phyloP scores from a whole-genome alignment of 768 basidiomycete species.

The Pulveroboletus sp. region DNA sequence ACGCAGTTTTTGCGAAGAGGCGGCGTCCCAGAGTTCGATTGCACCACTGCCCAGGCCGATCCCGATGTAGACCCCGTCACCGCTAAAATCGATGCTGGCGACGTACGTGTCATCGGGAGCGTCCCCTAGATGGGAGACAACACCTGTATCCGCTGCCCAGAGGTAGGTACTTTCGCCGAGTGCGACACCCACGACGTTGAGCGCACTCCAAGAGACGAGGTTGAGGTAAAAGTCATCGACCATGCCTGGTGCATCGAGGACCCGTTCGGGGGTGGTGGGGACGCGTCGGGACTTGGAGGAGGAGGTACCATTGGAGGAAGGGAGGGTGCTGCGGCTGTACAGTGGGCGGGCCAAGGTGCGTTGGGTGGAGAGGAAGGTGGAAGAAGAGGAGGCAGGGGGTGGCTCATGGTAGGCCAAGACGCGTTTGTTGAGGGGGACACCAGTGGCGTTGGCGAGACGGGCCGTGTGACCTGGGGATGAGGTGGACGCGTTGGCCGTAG shows the following conservation, averaged over 20 bases:
- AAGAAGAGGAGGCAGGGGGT: conserved; percentile 74
- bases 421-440: conserved; percentile 71
- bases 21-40: conserved; percentile 94
- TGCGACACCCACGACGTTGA: conserved; percentile 86
- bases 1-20: conserved; percentile 69
- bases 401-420: conserved; percentile 87
- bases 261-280: conserved; percentile 83
- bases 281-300: conserved; percentile 78
- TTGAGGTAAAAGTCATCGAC: conserved; percentile 98
- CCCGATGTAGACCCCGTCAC: conserved; percentile 76
- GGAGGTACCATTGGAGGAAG: conserved; percentile 57
- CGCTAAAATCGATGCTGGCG: conserved; percentile 73
- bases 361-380: conserved; percentile 60
- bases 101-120: conserved; percentile 73
- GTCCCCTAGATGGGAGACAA: conserved; percentile 73
- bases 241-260: conserved; percentile 91
- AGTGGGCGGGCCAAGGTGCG: conserved; percentile 74
- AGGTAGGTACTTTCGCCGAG: conserved; percentile 84
- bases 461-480: conserved; percentile 76
- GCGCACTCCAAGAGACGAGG: conserved; percentile 81
- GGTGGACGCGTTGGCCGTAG: conserved; percentile 33
- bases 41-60: conserved; percentile 77
- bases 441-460: conserved; percentile 69
- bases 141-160: conserved; percentile 89
- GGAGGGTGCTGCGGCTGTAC: conserved; percentile 61